Evolutionary conservation across 352 stramenopile genomes (phyloP).

Genomic region (Globisporangium emineosum): DNA sequence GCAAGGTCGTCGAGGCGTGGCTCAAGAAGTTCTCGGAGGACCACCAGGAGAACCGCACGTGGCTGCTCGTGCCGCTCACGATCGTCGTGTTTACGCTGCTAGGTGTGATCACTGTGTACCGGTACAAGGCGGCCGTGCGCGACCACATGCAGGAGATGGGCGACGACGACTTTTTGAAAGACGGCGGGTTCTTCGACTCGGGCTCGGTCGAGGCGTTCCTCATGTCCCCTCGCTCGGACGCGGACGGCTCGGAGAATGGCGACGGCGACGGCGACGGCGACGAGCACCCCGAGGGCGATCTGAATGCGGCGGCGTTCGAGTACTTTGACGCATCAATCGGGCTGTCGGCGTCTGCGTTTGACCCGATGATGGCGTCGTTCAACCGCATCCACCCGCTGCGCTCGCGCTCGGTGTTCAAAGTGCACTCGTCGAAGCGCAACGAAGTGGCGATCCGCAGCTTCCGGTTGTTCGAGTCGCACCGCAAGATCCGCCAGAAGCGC

Average conservation of each 20-base stretch:
- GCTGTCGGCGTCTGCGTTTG: constrained; percentile 51
- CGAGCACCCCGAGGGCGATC: constrained; percentile 27
- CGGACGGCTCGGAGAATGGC: constrained; percentile 7
- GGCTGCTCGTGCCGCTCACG: constrained; percentile 55
- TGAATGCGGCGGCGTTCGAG: constrained; percentile 49
- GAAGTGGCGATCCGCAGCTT: constrained; percentile 60
- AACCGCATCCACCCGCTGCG: constrained; percentile 28
- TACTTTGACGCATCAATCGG: constrained; percentile 61
- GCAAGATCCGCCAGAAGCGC: constrained; percentile 49
- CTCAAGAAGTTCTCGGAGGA: constrained; percentile 50
- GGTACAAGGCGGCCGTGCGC: constrained; percentile 45
- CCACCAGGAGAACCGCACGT: constrained; percentile 47
- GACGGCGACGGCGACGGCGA: constrained; percentile 1
- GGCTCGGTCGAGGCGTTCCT: constrained; percentile 46
- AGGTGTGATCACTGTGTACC: constrained; percentile 42
- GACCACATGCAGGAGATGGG: constrained; percentile 27
- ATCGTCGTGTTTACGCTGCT: constrained; percentile 50
- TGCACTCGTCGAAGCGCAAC: constrained; percentile 33
- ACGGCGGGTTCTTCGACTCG: constrained; percentile 37
- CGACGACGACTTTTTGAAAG: constrained; percentile 36
- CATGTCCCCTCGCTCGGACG: constrained; percentile 14
- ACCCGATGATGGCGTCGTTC: constrained; percentile 33
- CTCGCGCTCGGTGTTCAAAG: constrained; percentile 2
- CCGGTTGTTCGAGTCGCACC: constrained; percentile 61
- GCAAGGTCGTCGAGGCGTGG: constrained; percentile 42